Percentiles rank a stretch among this genome's conserved stretches.
These are phyloP conservation scores for Boletus patriciae DNA, from an alignment of 768 basidiomycete genomes.

Conservation along the genomic window DNA sequence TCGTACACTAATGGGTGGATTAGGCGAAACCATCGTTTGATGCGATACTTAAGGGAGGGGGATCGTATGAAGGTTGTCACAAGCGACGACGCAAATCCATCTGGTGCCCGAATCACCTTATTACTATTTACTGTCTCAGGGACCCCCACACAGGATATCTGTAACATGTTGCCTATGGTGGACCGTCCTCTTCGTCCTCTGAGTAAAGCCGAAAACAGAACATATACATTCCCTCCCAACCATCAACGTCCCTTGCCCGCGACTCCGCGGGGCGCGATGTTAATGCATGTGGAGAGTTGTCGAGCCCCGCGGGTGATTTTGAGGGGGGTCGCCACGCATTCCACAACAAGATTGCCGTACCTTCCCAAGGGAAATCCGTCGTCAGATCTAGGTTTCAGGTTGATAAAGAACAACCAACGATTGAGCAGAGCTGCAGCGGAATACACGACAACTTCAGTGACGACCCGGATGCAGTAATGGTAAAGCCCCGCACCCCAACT, in stretches of 20 bases:
- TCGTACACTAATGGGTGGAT: not conserved
- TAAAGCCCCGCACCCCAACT: constrained; percentile 1
- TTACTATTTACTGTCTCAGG: not conserved
- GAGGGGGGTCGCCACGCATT: constrained; percentile 3
- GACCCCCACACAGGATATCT: not conserved
- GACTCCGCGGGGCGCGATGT: not conserved
- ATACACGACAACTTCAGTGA: constrained; percentile 2
- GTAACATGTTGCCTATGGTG: constrained; percentile 3
- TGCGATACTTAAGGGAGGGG: too few species aligned
- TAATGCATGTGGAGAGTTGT: constrained; percentile 6
- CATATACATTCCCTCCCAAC: constrained; percentile 3
- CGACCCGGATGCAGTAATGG: not conserved
- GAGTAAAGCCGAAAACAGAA: constrained; percentile 4
- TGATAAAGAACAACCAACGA: not conserved
- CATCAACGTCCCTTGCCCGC: not conserved
- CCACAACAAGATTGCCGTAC: not conserved
- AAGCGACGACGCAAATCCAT: not conserved
- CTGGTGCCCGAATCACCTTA: not conserved
- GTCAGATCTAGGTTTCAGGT: not conserved
- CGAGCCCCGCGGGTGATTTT: not conserved
- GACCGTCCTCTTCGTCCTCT: not conserved
- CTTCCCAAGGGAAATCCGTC: not conserved
- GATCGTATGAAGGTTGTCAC: constrained; percentile 3
- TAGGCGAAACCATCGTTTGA: not conserved
- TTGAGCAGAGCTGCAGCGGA: not conserved